Base-by-base conservation (phyloP, 2,329 filamentous ascomycete genomes). In the Sporothrix dimorphospora region DNA sequence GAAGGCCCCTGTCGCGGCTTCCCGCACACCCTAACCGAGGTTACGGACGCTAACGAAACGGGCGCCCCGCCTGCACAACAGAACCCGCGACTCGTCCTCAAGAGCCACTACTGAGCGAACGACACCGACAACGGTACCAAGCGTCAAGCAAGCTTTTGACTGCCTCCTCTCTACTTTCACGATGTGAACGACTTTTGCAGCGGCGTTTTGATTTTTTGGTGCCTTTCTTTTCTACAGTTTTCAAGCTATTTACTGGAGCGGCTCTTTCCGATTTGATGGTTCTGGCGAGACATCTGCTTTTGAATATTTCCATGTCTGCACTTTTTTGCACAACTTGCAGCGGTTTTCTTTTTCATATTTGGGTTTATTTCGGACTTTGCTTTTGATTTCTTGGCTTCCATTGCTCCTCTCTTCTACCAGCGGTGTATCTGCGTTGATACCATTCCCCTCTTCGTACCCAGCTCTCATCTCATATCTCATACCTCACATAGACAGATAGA, bases 21-120 rank as follows among this genome's bases (percentile, higher is more conserved):
- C 45, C 4, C 12, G 3, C 11, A 69, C 38, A 61, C 70, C 55
- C 66, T 71, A 73, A 70, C 73, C 72, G 72, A 75, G 71, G 71
- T 72, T 74, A 70, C 70, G 55, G 45, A 59, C 49, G 34, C 71
- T 72, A 70, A 72, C 71, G 4, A 59, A 12, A 12, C 27, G n/a
- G 27, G 63, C 65, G 38, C 24, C 42, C 53, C 34, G 49, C 49
- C 38, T 30, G 27, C 19, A 24, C 12, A 70, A 51, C 66, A 72
- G 38, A 65, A 65, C 12, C 72, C 73, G 19, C 61, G 53, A 27
- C 12, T 69, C 6, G 38, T 71, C 9, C 21, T 73, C 61, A 73
- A 69, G 68, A 73, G 72, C 71, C 71, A 65, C 63, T 72, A 72
- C 55, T 73, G 55, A 71, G 7, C 7, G 19, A 4, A 61, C 19